Evolutionary conservation across 2,329 filamentous ascomycete genomes (phyloP).

Genomic region (Chlorencoelia australis): DNA sequence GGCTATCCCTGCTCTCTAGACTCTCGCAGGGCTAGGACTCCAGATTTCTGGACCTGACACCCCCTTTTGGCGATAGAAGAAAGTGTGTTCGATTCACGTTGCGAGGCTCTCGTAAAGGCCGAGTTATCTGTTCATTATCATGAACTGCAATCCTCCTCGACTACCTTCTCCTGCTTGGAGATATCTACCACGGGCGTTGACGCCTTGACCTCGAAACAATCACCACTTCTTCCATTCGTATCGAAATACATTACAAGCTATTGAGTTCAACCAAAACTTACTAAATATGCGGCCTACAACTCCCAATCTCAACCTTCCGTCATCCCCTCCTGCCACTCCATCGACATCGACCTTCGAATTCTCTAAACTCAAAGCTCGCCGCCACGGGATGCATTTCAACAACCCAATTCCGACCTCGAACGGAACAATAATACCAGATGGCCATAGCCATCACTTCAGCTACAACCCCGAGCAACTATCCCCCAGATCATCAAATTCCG

Average conservation of each 20-base stretch:
- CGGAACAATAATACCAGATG: conserved; percentile 33
- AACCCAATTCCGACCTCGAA: conserved; percentile 24
- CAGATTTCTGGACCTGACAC: conserved; percentile 1
- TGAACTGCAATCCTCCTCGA: conserved; percentile 27
- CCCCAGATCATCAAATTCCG: conserved; percentile 31
- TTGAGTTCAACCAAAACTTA: conserved; percentile 4
- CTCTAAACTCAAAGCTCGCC: conserved; percentile 16
- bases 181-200: conserved; percentile 25
- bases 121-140: conserved; percentile 23
- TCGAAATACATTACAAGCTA: background rate
- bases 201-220: conserved; percentile 21
- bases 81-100: conserved; percentile 13
- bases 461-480: conserved; percentile 31
- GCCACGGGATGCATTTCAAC: conserved; percentile 20
- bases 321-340: conserved; percentile 40
- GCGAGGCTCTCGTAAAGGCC: conserved; percentile 18
- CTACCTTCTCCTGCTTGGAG: conserved; percentile 27
- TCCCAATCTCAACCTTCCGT: conserved; percentile 34
- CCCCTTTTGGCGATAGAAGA: conserved; percentile 7
- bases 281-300: conserved; percentile 33
- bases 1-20: conserved; percentile 13
- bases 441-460: conserved; percentile 26
- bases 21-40: conserved; percentile 7
- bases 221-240: background rate
- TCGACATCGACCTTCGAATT: conserved; percentile 29